Conservation (phyloP, 2,329 filamentous ascomycete species). For the Colletotrichum melonis region DNA sequence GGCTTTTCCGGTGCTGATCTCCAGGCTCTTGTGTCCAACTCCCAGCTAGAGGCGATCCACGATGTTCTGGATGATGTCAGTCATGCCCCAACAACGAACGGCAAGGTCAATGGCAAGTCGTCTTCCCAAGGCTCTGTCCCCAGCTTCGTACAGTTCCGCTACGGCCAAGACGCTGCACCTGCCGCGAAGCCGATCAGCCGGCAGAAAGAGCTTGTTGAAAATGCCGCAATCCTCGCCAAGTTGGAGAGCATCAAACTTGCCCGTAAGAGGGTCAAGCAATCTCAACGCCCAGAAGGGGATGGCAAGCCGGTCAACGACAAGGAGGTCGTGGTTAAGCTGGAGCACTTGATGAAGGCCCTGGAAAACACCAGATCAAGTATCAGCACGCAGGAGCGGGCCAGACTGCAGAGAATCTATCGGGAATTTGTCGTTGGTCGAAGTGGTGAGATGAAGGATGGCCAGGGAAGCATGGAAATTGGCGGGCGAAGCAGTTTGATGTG, state of each 20-base stretch:
- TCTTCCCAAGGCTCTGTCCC: constrained; percentile 46
- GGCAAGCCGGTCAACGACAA: constrained; percentile 53
- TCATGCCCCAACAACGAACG: constrained; percentile 45
- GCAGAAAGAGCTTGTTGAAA: constrained; percentile 74
- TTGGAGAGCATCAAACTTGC: constrained; percentile 81
- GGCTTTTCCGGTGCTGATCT: constrained; percentile 95
- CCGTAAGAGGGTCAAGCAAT: constrained; percentile 60
- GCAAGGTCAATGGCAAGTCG: constrained; percentile 44
- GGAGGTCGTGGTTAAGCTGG: constrained; percentile 87
- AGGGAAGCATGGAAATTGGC: constrained; percentile 91
- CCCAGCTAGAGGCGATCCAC: constrained; percentile 96
- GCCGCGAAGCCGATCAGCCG: constrained; percentile 57
- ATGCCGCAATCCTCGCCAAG: constrained; percentile 83
- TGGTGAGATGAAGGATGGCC: constrained; percentile 94
- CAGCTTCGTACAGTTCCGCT: constrained; percentile 86
- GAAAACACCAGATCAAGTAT: constrained; percentile 85
- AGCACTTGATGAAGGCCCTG: constrained; percentile 83
- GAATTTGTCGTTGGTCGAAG: constrained; percentile 95
- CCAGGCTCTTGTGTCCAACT: constrained; percentile 95
- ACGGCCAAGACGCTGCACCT: constrained; percentile 69
- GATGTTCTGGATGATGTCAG: constrained; percentile 78
- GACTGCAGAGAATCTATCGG: constrained; percentile 84
- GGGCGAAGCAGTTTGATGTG: constrained; percentile 95
- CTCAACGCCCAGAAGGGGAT: constrained; percentile 42
- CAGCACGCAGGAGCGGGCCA: constrained; percentile 77